A percentile compares a stretch with the other conserved stretches of the same genome.
Conservation (phyloP, 169 alveolate genomes). For the Eimeria sp. region DNA sequence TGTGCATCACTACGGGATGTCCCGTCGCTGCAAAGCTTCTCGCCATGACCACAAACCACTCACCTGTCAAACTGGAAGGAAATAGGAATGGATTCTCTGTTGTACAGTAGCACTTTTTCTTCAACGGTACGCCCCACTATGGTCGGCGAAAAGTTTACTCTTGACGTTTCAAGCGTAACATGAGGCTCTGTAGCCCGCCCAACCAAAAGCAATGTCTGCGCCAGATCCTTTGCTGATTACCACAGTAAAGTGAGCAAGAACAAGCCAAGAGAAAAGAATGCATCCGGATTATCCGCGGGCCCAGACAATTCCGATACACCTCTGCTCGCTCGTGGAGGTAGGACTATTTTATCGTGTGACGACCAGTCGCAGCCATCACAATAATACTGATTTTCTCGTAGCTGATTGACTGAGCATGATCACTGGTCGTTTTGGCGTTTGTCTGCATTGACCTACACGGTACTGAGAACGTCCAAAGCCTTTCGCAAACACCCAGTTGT, state of each 20-base stretch:
- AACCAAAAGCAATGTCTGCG: constrained; percentile 92
- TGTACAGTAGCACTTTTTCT: constrained; percentile 93
- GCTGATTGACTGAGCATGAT: background rate
- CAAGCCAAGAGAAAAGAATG: background rate
- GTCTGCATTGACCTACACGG: constrained; percentile 80
- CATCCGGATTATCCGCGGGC: background rate
- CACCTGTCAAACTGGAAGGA: constrained; percentile 91
- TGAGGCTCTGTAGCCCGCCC: constrained; percentile 97
- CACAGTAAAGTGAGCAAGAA: background rate
- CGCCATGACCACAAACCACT: background rate
- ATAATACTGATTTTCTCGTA: background rate
- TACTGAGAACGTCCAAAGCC: constrained; percentile 94
- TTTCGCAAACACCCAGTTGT: constrained; percentile 93
- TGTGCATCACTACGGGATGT: background rate
- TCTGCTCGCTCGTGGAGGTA: background rate
- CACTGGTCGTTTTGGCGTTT: background rate
- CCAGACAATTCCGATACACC: background rate
- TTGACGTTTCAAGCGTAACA: constrained; percentile 94
- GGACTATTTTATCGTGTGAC: background rate
- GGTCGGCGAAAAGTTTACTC: constrained; percentile 95
- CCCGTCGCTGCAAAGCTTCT: background rate
- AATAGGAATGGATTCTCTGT: constrained; percentile 96
- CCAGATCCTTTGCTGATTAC: constrained; percentile 88
- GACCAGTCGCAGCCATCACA: background rate
- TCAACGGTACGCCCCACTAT: constrained; percentile 94